A percentile compares a stretch with the other conserved stretches of the same genome.
Evolutionary conservation across 176 grass and related monocot genomes (phyloP).

Genomic region (Musa itinerans): DNA sequence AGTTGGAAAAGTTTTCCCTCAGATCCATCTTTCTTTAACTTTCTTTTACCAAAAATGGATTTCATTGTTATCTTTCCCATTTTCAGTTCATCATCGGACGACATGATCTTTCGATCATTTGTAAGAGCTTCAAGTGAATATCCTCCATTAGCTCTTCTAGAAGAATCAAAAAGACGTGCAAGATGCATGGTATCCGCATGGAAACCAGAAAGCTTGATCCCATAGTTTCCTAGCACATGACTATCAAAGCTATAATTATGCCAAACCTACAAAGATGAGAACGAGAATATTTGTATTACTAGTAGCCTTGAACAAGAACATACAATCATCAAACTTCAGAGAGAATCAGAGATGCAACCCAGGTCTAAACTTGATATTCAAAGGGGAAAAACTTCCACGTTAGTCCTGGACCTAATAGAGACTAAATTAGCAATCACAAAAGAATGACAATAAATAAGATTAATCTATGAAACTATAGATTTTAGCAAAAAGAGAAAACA

Average conservation of each 20-base stretch:
- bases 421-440: too few relatives aligned
- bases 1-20: conserved; percentile 57
- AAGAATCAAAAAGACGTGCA: conserved; percentile 84
- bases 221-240: conserved; percentile 82
- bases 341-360: too few relatives aligned
- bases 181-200: conserved; percentile 99
- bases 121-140: conserved; percentile 98
- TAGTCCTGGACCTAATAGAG: too few relatives aligned
- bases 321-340: background rate
- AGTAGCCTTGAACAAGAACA: background rate
- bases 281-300: background rate
- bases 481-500: too few relatives aligned
- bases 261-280: conserved; percentile 67
- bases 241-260: conserved; percentile 99
- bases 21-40: conserved; percentile 71
- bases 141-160: conserved; percentile 63
- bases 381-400: background rate
- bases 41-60: conserved; percentile 91
- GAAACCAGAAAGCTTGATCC: conserved; percentile 83
- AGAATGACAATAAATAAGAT: too few relatives aligned
- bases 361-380: background rate
- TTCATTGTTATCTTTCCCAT: conserved; percentile 87
- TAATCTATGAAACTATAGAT: too few relatives aligned
- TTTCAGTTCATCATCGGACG: conserved; percentile 38
- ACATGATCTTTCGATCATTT: conserved; percentile 68